Evolutionary conservation across 306 rosid genomes (phyloP).

Genomic region (Datisca glomerata): DNA sequence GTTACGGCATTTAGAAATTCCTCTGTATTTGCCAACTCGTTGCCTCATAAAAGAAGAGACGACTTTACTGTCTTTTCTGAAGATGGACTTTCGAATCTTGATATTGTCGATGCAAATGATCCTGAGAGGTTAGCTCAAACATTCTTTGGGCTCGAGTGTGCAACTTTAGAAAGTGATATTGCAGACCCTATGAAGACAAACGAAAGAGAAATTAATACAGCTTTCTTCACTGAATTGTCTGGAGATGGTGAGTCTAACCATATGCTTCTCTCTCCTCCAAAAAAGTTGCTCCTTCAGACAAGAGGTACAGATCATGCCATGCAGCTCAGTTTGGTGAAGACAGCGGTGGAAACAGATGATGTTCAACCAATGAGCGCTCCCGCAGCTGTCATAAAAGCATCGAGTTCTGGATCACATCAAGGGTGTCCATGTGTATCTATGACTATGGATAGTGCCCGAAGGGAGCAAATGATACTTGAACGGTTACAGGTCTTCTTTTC

Average conservation of each 20-base stretch:
- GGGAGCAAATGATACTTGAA: constrained; percentile 73
- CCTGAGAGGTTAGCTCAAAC: constrained; percentile 22
- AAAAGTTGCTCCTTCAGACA: constrained; percentile 21
- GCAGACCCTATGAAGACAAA: constrained; percentile 17
- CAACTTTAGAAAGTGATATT: constrained; percentile 18
- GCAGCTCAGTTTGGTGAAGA: constrained; percentile 17
- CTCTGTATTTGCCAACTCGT: constrained; percentile 29
- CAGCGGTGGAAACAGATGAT: constrained; percentile 23
- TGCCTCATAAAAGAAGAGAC: constrained; percentile 17
- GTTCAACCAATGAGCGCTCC: constrained; percentile 20
- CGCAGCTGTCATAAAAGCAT: constrained; percentile 23
- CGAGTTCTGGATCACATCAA: constrained; percentile 25
- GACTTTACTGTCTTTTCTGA: constrained; percentile 18
- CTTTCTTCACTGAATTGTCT: constrained; percentile 23
- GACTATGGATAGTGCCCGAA: constrained; percentile 35
- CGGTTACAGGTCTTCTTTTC: constrained; percentile 53
- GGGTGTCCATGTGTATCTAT: constrained; percentile 37
- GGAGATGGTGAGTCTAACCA: constrained; percentile 21
- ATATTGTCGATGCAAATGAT: constrained; percentile 14
- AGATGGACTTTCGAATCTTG: constrained; percentile 19
- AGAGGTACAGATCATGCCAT: constrained; percentile 19
- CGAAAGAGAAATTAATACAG: constrained; percentile 18
- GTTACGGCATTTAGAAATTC: constrained; percentile 64
- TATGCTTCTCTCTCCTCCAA: constrained; percentile 14
- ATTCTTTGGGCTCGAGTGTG: constrained; percentile 16